Conservation (phyloP, 257 asterid species). For the Knoxia roxburghii region DNA sequence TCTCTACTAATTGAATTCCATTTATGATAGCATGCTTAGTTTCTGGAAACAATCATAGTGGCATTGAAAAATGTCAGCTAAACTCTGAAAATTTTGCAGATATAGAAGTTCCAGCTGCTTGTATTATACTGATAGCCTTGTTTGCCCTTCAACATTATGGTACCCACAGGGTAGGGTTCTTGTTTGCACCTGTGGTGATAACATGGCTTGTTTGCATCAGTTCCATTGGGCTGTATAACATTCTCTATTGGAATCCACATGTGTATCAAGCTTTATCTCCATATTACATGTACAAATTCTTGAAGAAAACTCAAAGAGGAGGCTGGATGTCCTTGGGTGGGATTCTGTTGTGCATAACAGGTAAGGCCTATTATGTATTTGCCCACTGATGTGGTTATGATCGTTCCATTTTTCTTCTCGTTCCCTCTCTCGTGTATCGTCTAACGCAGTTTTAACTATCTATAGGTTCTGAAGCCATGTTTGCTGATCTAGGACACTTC, state of each 20-base stretch:
- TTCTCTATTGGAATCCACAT: conserved; percentile 69
- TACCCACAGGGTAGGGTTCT: conserved; percentile 94
- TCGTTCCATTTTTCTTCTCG: not conserved
- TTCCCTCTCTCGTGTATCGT: conserved; percentile 11
- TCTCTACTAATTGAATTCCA: not conserved
- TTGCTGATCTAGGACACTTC: conserved; percentile 96
- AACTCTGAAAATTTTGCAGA: conserved; percentile 55
- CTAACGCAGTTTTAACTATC: conserved; percentile 3
- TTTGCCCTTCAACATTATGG: conserved; percentile 98
- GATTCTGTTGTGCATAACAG: conserved; percentile 84
- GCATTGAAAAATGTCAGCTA: conserved; percentile 14
- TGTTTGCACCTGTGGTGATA: conserved; percentile 95
- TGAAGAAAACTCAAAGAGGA: conserved; percentile 68
- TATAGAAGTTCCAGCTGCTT: conserved; percentile 80
- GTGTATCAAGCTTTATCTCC: conserved; percentile 87
- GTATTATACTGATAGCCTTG: conserved; percentile 75
- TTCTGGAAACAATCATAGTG: conserved; percentile 3
- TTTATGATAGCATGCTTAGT: not conserved
- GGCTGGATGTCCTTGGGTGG: conserved; percentile 99
- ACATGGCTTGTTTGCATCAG: conserved; percentile 89
- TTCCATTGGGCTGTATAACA: conserved; percentile 71
- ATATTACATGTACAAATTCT: conserved; percentile 76
- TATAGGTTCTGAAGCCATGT: conserved; percentile 99
- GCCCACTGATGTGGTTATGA: not conserved
- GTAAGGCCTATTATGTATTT: conserved; percentile 21